Evolutionary conservation across 2,329 filamentous ascomycete species (phyloP).

Genomic region (Fusarium caatingaense): DNA sequence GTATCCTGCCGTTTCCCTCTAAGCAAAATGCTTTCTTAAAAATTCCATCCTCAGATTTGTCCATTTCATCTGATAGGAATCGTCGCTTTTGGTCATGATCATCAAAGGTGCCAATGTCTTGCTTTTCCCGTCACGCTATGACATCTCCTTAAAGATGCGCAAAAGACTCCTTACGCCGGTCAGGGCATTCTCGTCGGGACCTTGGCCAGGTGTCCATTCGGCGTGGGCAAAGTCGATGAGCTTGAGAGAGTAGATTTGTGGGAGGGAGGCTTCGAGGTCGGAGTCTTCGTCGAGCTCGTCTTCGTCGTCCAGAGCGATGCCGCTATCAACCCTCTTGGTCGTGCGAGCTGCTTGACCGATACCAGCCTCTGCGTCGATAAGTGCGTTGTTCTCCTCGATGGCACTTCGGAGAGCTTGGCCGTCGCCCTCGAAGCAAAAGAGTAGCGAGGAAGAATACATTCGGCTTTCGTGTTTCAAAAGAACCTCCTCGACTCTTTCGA

Average conservation of each 20-base stretch:
- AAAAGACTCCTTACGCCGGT: conserved; percentile 78
- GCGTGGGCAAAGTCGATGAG: conserved; percentile 99
- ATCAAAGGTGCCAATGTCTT: conserved; percentile 30
- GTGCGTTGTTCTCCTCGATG: conserved; percentile 65
- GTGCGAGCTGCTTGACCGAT: conserved; percentile 49
- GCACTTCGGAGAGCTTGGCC: conserved; percentile 64
- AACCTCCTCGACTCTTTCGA: conserved; percentile 64
- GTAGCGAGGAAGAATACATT: conserved; percentile 72
- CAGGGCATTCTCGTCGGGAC: conserved; percentile 86
- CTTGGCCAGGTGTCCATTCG: conserved; percentile 80
- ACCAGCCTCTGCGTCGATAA: conserved; percentile 64
- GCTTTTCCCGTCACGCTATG: conserved; percentile 44
- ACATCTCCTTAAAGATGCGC: conserved; percentile 76
- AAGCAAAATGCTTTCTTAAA: conserved; percentile 39
- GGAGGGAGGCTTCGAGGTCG: conserved; percentile 57
- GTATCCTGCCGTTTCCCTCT: conserved; percentile 38
- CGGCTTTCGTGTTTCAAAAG: conserved; percentile 68
- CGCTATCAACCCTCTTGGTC: conserved; percentile 65
- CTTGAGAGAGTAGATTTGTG: conserved; percentile 81
- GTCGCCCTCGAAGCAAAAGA: conserved; percentile 74
- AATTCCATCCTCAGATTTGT: conserved; percentile 15
- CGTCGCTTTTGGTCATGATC: conserved; percentile 34
- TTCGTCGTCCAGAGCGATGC: conserved; percentile 62
- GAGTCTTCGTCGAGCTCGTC: conserved; percentile 63
- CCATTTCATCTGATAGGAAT: conserved; percentile 5